A percentile compares a stretch with the other conserved stretches of the same genome.
Conservation (phyloP, 164 flowering plant genomes). For the Sedum album region DNA sequence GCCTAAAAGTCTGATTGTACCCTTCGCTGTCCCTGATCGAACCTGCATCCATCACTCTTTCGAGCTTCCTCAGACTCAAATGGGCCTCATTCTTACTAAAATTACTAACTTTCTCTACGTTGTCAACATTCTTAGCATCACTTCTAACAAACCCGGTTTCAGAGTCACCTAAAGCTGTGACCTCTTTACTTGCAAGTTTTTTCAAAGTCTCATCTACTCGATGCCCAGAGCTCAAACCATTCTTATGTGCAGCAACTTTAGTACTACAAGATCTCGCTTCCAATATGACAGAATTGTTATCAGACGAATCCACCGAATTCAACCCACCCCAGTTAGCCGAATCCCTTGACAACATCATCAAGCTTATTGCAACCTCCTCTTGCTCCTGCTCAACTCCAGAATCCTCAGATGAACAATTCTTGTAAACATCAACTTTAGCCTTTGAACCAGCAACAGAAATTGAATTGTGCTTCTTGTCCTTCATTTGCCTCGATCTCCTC, state of each 20-base stretch:
- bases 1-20: background rate
- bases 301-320: slow-evolving; percentile 57
- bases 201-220: slow-evolving; percentile 11
- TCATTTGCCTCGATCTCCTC: slow-evolving; percentile 27
- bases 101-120: slow-evolving; percentile 7
- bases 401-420: slow-evolving; percentile 37
- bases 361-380: slow-evolving; percentile 67
- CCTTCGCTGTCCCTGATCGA: slow-evolving; percentile 14
- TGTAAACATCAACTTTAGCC: slow-evolving; percentile 8
- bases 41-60: background rate
- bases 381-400: slow-evolving; percentile 65
- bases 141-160: slow-evolving; percentile 28
- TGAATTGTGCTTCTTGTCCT: slow-evolving; percentile 20
- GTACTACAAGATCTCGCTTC: slow-evolving; percentile 45
- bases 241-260: slow-evolving; percentile 16
- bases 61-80: slow-evolving; percentile 14
- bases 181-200: slow-evolving; percentile 22
- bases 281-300: slow-evolving; percentile 49
- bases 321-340: slow-evolving; percentile 33
- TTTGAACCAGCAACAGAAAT: background rate
- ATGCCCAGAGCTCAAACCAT: slow-evolving; percentile 6
- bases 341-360: slow-evolving; percentile 86
- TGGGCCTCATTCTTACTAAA: slow-evolving; percentile 18
- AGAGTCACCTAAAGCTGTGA: slow-evolving; percentile 24
- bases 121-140: slow-evolving; percentile 26